Evolutionary conservation across 139 green algal genomes (phyloP).

Genomic region (Tetraselmis striata): DNA sequence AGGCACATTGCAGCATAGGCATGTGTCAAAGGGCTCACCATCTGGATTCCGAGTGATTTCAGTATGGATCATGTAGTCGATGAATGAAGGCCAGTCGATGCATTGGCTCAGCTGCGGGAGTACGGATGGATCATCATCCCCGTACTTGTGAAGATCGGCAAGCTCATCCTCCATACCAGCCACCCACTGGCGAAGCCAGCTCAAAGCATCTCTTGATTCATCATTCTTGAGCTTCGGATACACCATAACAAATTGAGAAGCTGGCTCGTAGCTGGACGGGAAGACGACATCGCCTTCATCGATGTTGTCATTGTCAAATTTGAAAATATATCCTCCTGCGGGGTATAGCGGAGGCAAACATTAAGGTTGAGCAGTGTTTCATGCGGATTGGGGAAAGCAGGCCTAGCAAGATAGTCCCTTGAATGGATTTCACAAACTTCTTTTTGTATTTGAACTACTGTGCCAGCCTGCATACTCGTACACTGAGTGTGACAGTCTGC

Average conservation of each 20-base stretch:
- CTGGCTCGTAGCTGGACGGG: neutral
- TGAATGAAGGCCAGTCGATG: conserved; percentile 12
- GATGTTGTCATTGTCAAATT: conserved; percentile 20
- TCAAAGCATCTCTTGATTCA: neutral
- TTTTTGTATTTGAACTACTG: too few species aligned
- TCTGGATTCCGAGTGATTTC: conserved; percentile 19
- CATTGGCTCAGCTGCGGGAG: neutral
- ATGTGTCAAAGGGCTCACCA: too few species aligned
- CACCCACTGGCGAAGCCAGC: neutral
- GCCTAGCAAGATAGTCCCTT: too few species aligned
- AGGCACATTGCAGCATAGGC: too few species aligned
- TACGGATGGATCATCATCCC: neutral
- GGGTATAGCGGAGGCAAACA: too few species aligned
- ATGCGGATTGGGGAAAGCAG: too few species aligned
- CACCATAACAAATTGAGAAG: neutral
- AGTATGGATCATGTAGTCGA: conserved; percentile 8
- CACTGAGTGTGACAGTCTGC: too few species aligned
- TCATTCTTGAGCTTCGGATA: neutral
- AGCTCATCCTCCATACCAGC: neutral
- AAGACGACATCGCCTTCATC: conserved; percentile 10
- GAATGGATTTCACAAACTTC: too few species aligned
- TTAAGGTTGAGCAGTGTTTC: too few species aligned
- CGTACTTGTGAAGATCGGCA: neutral
- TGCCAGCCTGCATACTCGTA: too few species aligned
- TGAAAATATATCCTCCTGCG: conserved; percentile 17